Percentiles rank a stretch among this genome's conserved stretches.
phyloP scores from a whole-genome alignment of 139 green algal genomes.

The Choricystis sp. region DNA sequence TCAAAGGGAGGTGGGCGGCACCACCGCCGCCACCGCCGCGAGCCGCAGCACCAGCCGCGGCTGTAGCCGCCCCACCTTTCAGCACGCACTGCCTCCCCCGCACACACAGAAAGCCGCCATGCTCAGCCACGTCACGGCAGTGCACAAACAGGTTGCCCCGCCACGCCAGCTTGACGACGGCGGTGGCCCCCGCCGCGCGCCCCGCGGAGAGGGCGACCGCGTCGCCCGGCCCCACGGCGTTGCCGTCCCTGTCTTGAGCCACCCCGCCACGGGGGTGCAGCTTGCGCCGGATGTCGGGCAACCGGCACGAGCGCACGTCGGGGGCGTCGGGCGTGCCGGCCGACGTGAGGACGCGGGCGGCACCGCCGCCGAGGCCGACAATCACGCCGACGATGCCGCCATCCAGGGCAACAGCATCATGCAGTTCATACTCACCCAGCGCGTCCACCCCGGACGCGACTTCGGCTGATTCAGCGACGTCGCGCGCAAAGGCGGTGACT shows the following conservation, averaged over 20 bases:
- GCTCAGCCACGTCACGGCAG: constrained; percentile 25
- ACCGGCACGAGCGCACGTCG: constrained; percentile 47
- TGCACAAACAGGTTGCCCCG: constrained; percentile 55
- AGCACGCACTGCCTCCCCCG: constrained; percentile 20
- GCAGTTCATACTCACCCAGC: constrained; percentile 76
- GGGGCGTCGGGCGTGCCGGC: constrained; percentile 39
- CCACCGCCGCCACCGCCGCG: constrained; percentile 7
- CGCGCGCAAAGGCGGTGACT: constrained; percentile 62
- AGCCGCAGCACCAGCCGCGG: background rate
- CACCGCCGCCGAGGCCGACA: constrained; percentile 47
- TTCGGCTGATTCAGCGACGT: constrained; percentile 56
- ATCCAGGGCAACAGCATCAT: constrained; percentile 85
- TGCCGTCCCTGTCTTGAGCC: constrained; percentile 26
- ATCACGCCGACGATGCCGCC: constrained; percentile 46
- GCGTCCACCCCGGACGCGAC: constrained; percentile 25
- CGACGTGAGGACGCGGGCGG: constrained; percentile 39
- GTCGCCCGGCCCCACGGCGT: constrained; percentile 12
- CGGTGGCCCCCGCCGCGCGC: constrained; percentile 24
- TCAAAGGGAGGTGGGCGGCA: constrained; percentile 1
- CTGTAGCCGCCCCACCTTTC: constrained; percentile 11
- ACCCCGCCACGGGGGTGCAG: constrained; percentile 29
- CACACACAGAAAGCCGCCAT: constrained; percentile 46
- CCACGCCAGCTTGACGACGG: constrained; percentile 62
- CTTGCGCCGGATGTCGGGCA: constrained; percentile 73
- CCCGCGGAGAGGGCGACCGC: constrained; percentile 45